A percentile compares a stretch with the other conserved stretches of the same genome.
Evolutionary conservation across 495 filamentous ascomycete species (phyloP).

Genomic region (Parathielavia hyrcaniae): DNA sequence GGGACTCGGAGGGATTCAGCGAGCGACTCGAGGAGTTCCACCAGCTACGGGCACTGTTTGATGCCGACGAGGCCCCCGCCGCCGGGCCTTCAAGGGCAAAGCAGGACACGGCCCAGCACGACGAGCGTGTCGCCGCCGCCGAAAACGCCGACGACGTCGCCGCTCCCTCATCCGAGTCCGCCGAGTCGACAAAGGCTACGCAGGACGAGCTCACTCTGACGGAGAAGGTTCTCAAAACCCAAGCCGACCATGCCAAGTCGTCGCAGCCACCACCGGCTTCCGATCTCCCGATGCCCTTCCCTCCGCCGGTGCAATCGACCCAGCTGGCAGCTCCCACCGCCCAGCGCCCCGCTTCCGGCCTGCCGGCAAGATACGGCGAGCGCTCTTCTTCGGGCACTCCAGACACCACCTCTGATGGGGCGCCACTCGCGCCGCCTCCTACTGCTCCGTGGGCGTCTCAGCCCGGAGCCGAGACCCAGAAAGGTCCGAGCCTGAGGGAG

Average conservation of each 20-base stretch:
- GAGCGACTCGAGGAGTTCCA: slow-evolving; percentile 51
- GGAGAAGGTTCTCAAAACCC: slow-evolving; percentile 82
- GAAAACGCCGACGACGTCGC: slow-evolving; percentile 7
- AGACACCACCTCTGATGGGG: slow-evolving; percentile 39
- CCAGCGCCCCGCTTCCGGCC: slow-evolving; percentile 72
- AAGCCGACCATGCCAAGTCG: slow-evolving; percentile 52
- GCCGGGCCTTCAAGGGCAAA: slow-evolving; percentile 13
- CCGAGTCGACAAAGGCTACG: slow-evolving; percentile 14
- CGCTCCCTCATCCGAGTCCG: not conserved
- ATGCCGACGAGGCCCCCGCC: slow-evolving; percentile 38
- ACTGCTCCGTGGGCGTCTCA: slow-evolving; percentile 95
- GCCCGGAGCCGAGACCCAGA: slow-evolving; percentile 58
- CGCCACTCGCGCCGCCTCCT: slow-evolving; percentile 48
- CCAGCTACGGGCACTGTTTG: slow-evolving; percentile 51
- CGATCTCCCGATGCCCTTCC: slow-evolving; percentile 72
- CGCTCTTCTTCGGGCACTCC: slow-evolving; percentile 73
- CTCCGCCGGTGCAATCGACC: slow-evolving; percentile 57
- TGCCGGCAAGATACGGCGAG: slow-evolving; percentile 69
- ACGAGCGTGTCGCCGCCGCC: slow-evolving; percentile 5
- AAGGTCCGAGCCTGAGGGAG: slow-evolving; percentile 89
- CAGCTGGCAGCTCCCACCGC: slow-evolving; percentile 82
- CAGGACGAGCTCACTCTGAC: slow-evolving; percentile 57
- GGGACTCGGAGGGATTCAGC: slow-evolving; percentile 47
- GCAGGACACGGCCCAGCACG: slow-evolving; percentile 15
- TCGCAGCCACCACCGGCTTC: slow-evolving; percentile 51